Evolutionary conservation across 2,329 filamentous ascomycete genomes (phyloP), one percentile per base, ranked within the genome.

Genomic region (Penicillium sumatraense): DNA sequence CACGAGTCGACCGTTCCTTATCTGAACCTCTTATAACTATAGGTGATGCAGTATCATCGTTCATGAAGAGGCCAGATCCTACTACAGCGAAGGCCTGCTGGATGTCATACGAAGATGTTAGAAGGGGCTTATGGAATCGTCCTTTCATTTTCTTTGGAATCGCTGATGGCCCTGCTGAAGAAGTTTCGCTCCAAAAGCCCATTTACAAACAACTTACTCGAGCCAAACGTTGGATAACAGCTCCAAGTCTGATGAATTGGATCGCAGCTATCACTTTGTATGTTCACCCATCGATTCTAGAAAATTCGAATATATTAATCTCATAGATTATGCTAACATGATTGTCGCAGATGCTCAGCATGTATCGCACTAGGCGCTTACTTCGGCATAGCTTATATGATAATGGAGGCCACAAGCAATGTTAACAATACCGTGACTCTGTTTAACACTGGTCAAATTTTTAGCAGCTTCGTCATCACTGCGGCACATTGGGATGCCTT

Each of bases 41-140:
- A 24, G 67, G 68, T 2, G 69, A 71, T 51, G 68, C 68, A 1
- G 45, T 70, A 6, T 61, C 66, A 9, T 68, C 64, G 2, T 71
- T 70, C 35, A 41, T 70, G 3, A 38, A 24, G 4, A 27, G 11
- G 0, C 60, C 64, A 2, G 64, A 66, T 56, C 21, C 14, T 1
- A 56, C 49, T 0, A 65, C 58, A 1, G 41, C 36, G 26, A 51
- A 44, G 1, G 29, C 49, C 13, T 64, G 62, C 24, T 49, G 54
- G 54, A 13, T 48, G n/a, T 42, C 53, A 6, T 16, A 11, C 1
- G n/a, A 14, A 2, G 46, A 49, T 23, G 41, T 50, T 23, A 11
- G 26, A 18, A 5, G 14, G 2, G 27, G 53, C 5, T 11, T 16
- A 2, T 51, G 53, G 53, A 29, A 26, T 10, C n/a, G n/a, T 49